Percentiles rank a stretch among this genome's conserved stretches.
These are phyloP conservation scores for Kodamaea jinghongensis DNA, from an alignment of 805 yeast species.

Conservation along the genomic window DNA sequence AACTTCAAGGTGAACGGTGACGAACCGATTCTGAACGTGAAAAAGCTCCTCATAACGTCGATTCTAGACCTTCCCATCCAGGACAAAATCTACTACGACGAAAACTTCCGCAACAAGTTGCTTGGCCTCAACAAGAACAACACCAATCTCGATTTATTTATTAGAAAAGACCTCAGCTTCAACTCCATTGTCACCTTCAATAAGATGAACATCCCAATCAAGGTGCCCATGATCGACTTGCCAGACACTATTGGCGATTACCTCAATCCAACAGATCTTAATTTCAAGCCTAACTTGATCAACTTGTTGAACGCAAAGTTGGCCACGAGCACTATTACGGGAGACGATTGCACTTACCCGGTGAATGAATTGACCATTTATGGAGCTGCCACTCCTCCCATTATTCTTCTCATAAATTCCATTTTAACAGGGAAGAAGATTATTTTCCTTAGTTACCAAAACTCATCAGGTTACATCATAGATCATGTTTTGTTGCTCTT, in stretches of 20 bases:
- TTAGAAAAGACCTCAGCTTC: constrained; percentile 43
- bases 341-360: constrained; percentile 16
- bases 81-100: constrained; percentile 41
- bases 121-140: constrained; percentile 27
- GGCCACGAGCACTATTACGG: constrained; percentile 23
- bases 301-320: constrained; percentile 35
- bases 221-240: constrained; percentile 38
- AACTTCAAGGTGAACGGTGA: constrained; percentile 20
- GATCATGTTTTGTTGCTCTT: constrained; percentile 37
- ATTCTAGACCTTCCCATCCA: constrained; percentile 42
- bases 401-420: constrained; percentile 35
- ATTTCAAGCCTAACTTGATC: constrained; percentile 38
- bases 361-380: constrained; percentile 51
- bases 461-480: constrained; percentile 42
- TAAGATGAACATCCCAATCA: constrained; percentile 44
- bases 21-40: constrained; percentile 26
- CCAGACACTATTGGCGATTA: constrained; percentile 46
- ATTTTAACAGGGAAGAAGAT: constrained; percentile 39
- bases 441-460: constrained; percentile 38
- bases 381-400: constrained; percentile 52
- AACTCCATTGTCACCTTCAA: constrained; percentile 38
- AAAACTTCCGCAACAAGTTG: constrained; percentile 33
- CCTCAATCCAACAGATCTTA: constrained; percentile 44
- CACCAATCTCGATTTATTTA: constrained; percentile 33
- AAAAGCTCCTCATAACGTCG: constrained; percentile 39